Percentiles rank a stretch among this genome's conserved stretches.
These are phyloP conservation scores for Tuber aestivum DNA, from an alignment of 495 filamentous ascomycete genomes.

Conservation along the genomic window DNA sequence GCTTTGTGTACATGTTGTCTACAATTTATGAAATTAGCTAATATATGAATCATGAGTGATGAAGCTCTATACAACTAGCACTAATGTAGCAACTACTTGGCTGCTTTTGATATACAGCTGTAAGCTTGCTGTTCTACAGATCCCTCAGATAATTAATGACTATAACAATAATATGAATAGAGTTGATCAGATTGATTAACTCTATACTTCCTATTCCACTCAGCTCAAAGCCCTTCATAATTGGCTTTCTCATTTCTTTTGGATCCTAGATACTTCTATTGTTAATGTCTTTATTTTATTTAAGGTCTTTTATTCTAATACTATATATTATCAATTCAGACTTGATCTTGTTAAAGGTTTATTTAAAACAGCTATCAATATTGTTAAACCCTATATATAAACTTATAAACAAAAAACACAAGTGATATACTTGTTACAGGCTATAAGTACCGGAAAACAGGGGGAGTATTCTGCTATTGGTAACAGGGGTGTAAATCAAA, in stretches of 20 bases:
- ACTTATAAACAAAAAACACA: not conserved
- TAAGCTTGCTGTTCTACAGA: not conserved
- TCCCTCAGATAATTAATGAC: conserved; percentile 33
- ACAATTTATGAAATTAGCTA: not conserved
- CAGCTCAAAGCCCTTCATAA: conserved; percentile 15
- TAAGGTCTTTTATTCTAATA: not conserved
- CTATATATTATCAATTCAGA: not conserved
- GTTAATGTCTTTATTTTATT: conserved; percentile 9
- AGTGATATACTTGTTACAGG: too few species aligned
- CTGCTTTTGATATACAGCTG: not conserved
- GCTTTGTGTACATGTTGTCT: not conserved
- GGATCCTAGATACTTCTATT: conserved; percentile 32
- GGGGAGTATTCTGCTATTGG: too few species aligned
- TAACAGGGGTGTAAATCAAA: too few species aligned
- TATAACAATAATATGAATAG: conserved; percentile 41
- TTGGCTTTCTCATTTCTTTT: conserved; percentile 37
- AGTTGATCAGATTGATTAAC: conserved; percentile 36
- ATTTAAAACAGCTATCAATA: not conserved
- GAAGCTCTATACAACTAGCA: not conserved
- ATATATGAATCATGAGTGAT: not conserved
- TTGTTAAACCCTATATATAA: not conserved
- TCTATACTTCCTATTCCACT: conserved; percentile 27
- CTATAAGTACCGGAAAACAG: too few species aligned
- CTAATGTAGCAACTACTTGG: not conserved
- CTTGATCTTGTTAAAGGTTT: not conserved